Base-by-base conservation (phyloP, 805 yeast species). In the Candida michaelii region DNA sequence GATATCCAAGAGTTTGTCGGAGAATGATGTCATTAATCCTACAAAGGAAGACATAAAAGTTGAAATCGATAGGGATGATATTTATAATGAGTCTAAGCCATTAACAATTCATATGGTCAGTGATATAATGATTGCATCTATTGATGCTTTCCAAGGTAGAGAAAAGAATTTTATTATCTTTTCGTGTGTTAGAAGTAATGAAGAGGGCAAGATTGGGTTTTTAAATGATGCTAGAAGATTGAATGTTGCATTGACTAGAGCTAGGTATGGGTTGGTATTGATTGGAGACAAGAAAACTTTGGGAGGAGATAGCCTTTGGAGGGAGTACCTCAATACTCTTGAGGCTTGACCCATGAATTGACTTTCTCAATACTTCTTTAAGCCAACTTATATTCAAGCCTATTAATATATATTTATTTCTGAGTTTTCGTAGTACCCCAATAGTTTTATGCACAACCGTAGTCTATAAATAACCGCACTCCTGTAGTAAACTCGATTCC, bases 181-280 rank as follows among this genome's bases (percentile, higher is more conserved):
- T 53, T 74, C 80, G 5, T 75, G 80, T 54, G 81, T 76, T 18
- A 59, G 82, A 48, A 85, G 95, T 18, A 89, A 89, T 58, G 82
- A 79, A 19, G 73, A 73, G 41, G 83, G 81, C 47, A 76, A 78
- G 9, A 85, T 89, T 52, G 97, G 97, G 5, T 89, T 89, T 63
- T 72, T 89, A 59, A 77, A 82, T 49, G 96, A 89, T 54, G 87
- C 89, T 17, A 74, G 96, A 58, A 83, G 97, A 66, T 62, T 89
- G 58, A 89, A 89, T 59, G 97, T 89, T 44, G 96, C 95, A 4
- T 69, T 89, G 39, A 89, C 96, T 1, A 79, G 97, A 63, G 95
- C 96, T 18, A 83, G 77, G 59, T 88, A 79, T 56, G 96, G 96
- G 4, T 62, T 89, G 48, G 73, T 86, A 13, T 44, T 66, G 19